Evolutionary conservation across 73 alveolate species (phyloP).

Genomic region (Paramecium biaurelia): DNA sequence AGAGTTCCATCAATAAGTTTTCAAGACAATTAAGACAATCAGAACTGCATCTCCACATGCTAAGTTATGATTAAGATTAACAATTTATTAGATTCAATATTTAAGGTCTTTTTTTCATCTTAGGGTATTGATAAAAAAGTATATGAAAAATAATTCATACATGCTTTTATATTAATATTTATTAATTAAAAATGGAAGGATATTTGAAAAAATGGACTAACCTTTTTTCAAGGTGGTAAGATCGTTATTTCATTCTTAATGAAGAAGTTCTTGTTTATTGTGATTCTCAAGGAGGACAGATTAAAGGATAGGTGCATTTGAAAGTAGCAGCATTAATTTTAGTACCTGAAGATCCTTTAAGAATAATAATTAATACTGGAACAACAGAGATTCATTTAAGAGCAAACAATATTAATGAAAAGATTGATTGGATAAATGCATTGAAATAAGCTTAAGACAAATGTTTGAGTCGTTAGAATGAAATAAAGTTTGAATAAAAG

Average conservation of each 20-base stretch:
- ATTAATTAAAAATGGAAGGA: conserved; percentile 67
- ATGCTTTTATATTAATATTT: neutral
- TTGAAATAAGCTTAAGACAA: conserved; percentile 43
- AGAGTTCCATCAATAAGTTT: conserved; percentile 40
- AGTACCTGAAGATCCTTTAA: conserved; percentile 64
- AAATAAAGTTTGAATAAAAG: neutral
- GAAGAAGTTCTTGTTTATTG: conserved; percentile 64
- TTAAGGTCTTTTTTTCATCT: neutral
- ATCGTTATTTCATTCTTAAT: conserved; percentile 65
- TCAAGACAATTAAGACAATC: conserved; percentile 26
- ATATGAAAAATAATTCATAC: neutral
- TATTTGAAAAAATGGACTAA: conserved; percentile 66
- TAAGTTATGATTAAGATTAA: conserved; percentile 13
- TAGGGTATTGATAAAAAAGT: neutral
- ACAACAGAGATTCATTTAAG: conserved; percentile 53
- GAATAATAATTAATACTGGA: conserved; percentile 64
- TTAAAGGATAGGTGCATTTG: conserved; percentile 61
- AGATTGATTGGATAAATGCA: conserved; percentile 57
- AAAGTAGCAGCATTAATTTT: conserved; percentile 55
- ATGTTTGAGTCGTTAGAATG: neutral
- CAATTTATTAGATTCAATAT: neutral
- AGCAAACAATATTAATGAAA: conserved; percentile 53
- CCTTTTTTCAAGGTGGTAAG: conserved; percentile 69
- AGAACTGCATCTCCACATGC: conserved; percentile 47
- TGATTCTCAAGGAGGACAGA: conserved; percentile 61